Evolutionary conservation across 1,139 yeast species (phyloP).

Genomic region (Pichia cactophila): DNA sequence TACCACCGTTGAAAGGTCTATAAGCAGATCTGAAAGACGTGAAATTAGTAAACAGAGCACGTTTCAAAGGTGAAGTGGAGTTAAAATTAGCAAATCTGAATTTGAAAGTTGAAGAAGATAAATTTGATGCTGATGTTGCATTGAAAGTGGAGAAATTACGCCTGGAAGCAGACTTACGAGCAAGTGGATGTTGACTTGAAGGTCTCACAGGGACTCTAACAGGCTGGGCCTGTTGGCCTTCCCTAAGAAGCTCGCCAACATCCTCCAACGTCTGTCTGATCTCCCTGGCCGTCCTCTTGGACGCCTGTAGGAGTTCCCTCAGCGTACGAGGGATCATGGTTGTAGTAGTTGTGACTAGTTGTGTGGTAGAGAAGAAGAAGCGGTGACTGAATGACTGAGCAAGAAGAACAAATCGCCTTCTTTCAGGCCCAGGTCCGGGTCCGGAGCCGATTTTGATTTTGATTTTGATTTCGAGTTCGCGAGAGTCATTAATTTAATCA

Average conservation of each 20-base stretch:
- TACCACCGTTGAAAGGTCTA: neutral
- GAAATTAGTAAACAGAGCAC: neutral
- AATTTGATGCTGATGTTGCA: neutral
- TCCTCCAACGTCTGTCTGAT: constrained; percentile 32
- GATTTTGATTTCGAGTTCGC: too few relatives aligned
- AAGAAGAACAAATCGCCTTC: neutral
- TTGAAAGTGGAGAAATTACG: constrained; percentile 17
- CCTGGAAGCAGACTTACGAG: constrained; percentile 10
- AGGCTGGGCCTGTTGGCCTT: constrained; percentile 24
- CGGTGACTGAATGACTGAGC: neutral
- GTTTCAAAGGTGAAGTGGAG: neutral
- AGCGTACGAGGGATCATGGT: constrained; percentile 23
- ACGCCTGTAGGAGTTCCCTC: constrained; percentile 28
- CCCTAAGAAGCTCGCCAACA: constrained; percentile 27
- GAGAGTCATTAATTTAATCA: neutral
- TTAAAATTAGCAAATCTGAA: constrained; percentile 1
- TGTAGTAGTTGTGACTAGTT: neutral
- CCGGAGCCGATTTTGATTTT: neutral
- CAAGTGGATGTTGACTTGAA: constrained; percentile 15
- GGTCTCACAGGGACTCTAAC: constrained; percentile 18
- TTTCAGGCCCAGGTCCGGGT: neutral
- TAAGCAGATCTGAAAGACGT: neutral
- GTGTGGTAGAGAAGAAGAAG: neutral
- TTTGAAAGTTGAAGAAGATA: neutral
- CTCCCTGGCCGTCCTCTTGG: constrained; percentile 32